Evolutionary conservation across 495 filamentous ascomycete genomes (phyloP), one percentile per base, ranked within the genome.

Genomic region (Gamarada debralockiae): DNA sequence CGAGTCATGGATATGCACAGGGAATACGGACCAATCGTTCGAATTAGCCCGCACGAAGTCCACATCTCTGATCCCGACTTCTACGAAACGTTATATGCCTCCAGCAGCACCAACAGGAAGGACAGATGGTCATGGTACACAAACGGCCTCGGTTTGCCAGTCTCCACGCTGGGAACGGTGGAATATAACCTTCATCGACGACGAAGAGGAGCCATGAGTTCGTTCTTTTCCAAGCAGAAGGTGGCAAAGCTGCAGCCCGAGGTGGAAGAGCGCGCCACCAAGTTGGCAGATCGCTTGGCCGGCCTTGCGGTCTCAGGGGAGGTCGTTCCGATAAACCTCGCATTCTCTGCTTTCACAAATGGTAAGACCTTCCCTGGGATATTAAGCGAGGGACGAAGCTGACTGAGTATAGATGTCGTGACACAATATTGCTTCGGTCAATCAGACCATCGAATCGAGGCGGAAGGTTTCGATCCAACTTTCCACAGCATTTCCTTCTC

Each of bases 31-130:
- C 75, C 79, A 1, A 76, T 81, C 40, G 58, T 81, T 17, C 71
- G 80, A 6, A 67, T 82, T 34, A 73, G 65, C 22, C 80, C 80
- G 0, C 34, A 66, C 13, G 77, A 82, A 52, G 51, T 83, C 3
- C 73, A 76, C 24, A 65, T 78, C 29, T 51, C 63, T 17, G 75
- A 80, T 38, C 62, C 73, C 0, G 60, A 62, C 6, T 73, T 63
- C 17, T 71, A 68, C 40, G 65, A 70, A 14, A 36, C 34, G 3
- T 29, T 59, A 13, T 58, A 48, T 18, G 27, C 27, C 4, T 29
- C 27, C 27, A n/a, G 14, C 37, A n/a, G 18, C 6, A n/a, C 14
- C 5, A 20, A 7, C 5, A 4, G 14, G 5, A 6, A 20, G 6
- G 37, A 7, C n/a, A 39, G n/a, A 20, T 15, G 14, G 6, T 4